Base-by-base conservation (phyloP, 1,284 basidiomycete species). In the Naganishia liquefaciens region DNA sequence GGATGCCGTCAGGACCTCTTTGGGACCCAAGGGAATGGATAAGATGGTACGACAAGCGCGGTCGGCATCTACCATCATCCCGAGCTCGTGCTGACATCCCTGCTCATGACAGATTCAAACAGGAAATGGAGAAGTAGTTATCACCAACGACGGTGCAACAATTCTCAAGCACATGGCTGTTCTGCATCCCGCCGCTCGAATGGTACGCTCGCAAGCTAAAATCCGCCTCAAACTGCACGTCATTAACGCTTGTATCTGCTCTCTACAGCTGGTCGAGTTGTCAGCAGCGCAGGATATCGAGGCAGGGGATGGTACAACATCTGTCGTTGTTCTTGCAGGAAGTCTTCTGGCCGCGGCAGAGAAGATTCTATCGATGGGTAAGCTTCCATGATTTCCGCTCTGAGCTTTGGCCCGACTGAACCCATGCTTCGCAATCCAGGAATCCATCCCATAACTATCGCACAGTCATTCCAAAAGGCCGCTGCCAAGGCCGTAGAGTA, bases 21-120 rank as follows among this genome's bases (percentile, higher is more conserved):
- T 99, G 69, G 96, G 96, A 21, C 96, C 96, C 52, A 88, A 91
- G 80, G 96, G 96, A 71, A 99, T 99, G 96, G 96, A 99, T 82
- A 98, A 97, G 83, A 97, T 97, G 94, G 93, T 90, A 73, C 68
- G 82, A 74, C 46, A n/a, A 44, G 25, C 42, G 19, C n/a, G 37
- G 25, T 5, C 13, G 15, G 23, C 23, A 27, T 51, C n/a, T 5
- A 11, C 25, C 7, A 15, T 53, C 39, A 6, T 21, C 50, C 6
- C 17, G 10, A 21, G 46, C 25, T 13, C 37, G 7, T 64, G 23
- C 19, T 17, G 15, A n/a, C 21, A 7, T 13, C 5, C 23, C 53
- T 44, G 17, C 19, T 25, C 58, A 66, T 53, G 67, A 50, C 75
- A 97, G 94, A 99, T 99, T 76, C 93, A 97, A 86, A 99, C 95